Evolutionary conservation across 768 basidiomycete genomes (phyloP).

Genomic region (Terana coerulea): DNA sequence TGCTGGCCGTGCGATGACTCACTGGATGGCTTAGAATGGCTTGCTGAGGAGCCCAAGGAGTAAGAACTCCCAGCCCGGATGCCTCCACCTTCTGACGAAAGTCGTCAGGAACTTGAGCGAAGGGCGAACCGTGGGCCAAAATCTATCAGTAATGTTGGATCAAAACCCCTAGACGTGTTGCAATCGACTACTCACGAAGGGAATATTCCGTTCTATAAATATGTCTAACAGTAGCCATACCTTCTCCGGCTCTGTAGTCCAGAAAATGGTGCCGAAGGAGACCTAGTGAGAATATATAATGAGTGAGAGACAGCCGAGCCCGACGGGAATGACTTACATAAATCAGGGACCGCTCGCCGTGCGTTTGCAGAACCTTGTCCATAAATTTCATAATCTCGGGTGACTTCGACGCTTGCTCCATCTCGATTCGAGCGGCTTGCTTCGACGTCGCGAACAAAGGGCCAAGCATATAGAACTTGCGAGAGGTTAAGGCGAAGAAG

Average conservation of each 20-base stretch:
- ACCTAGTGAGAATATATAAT: slow-evolving; percentile 10
- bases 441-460: slow-evolving; percentile 12
- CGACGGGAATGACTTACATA: slow-evolving; percentile 19
- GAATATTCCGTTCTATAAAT: slow-evolving; percentile 18
- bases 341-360: slow-evolving; percentile 19
- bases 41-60: slow-evolving; percentile 24
- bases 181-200: slow-evolving; percentile 18
- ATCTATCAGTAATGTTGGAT: slow-evolving; percentile 12
- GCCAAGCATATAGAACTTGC: slow-evolving; percentile 14
- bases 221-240: slow-evolving; percentile 22
- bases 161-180: neutral
- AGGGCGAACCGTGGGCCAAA: slow-evolving; percentile 17
- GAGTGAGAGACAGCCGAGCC: neutral
- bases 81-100: slow-evolving; percentile 14
- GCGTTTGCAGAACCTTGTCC: slow-evolving; percentile 7
- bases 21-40: slow-evolving; percentile 21
- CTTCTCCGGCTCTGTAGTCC: slow-evolving; percentile 21
- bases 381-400: slow-evolving; percentile 16
- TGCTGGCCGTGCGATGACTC: neutral
- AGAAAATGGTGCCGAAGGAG: slow-evolving; percentile 22
- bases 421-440: slow-evolving; percentile 4
- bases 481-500: slow-evolving; percentile 15
- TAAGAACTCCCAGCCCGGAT: slow-evolving; percentile 17
- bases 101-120: slow-evolving; percentile 13
- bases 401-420: slow-evolving; percentile 8